These are phyloP conservation scores for Amphirosellinia nigrospora DNA, from an alignment of 495 filamentous ascomycete species.

Conservation along the genomic window DNA sequence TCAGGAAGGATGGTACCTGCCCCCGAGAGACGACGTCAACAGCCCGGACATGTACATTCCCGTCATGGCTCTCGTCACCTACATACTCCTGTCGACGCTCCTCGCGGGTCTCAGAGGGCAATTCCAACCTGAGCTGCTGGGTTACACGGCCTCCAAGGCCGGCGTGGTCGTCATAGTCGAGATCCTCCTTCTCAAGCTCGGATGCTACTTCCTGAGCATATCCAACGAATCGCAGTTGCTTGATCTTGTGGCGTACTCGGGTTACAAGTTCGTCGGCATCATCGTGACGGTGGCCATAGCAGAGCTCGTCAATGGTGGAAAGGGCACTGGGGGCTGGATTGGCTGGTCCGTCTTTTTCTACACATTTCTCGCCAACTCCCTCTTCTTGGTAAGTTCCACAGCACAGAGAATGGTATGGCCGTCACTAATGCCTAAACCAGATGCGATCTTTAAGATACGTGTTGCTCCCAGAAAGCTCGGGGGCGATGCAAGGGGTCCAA, in stretches of 20 bases:
- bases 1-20: conserved; percentile 84
- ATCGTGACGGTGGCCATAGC: conserved; percentile 82
- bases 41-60: conserved; percentile 99
- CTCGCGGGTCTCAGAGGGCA: conserved; percentile 89
- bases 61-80: conserved; percentile 91
- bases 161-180: conserved; percentile 83
- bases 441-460: conserved; percentile 95
- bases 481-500: conserved; percentile 66
- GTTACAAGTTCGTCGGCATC: conserved; percentile 98
- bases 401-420: background rate
- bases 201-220: conserved; percentile 91
- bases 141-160: conserved; percentile 83
- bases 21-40: conserved; percentile 96
- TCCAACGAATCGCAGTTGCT: conserved; percentile 85
- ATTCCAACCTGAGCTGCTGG: conserved; percentile 93
- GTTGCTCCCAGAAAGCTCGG: conserved; percentile 81
- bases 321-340: conserved; percentile 82
- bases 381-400: conserved; percentile 77
- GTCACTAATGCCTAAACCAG: conserved; percentile 52
- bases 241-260: conserved; percentile 92
- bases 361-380: conserved; percentile 90
- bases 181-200: conserved; percentile 86
- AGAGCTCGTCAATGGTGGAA: conserved; percentile 75
- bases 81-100: conserved; percentile 89
- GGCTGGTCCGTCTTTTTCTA: conserved; percentile 90